phyloP scores from a whole-genome alignment of 163 green algal genomes.

The Smithsoniella earleae region DNA sequence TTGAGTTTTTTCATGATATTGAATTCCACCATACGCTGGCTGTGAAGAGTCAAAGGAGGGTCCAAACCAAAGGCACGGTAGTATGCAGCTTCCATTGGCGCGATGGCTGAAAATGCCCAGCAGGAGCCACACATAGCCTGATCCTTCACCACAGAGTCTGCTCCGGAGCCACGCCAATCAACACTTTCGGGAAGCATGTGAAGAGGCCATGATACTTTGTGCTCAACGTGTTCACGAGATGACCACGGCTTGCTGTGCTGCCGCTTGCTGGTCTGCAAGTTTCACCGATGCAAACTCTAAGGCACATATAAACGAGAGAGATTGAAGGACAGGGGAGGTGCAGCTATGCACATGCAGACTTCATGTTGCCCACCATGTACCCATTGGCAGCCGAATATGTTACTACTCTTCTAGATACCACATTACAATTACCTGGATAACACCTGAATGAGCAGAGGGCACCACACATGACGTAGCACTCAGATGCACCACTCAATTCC shows the following conservation, averaged over 20 bases:
- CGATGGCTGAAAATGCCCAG: slow-evolving; percentile 39
- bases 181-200: slow-evolving; percentile 49
- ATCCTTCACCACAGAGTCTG: slow-evolving; percentile 54
- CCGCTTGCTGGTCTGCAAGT: background rate
- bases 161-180: slow-evolving; percentile 55
- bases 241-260: background rate
- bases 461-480: no score
- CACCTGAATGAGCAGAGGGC: no score
- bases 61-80: background rate
- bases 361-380: background rate
- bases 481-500: no score
- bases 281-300: background rate
- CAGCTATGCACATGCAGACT: background rate
- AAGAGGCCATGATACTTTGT: background rate
- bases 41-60: no score
- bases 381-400: no score
- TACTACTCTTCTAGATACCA: no score
- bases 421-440: no score
- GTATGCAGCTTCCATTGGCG: slow-evolving; percentile 9
- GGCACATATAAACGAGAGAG: background rate
- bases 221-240: background rate
- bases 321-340: background rate
- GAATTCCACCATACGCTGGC: no score
- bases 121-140: slow-evolving; percentile 64
- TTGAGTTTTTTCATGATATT: no score